Evolutionary conservation across 345 rosid genomes (phyloP).

Genomic region (Eucalyptus pumila): DNA sequence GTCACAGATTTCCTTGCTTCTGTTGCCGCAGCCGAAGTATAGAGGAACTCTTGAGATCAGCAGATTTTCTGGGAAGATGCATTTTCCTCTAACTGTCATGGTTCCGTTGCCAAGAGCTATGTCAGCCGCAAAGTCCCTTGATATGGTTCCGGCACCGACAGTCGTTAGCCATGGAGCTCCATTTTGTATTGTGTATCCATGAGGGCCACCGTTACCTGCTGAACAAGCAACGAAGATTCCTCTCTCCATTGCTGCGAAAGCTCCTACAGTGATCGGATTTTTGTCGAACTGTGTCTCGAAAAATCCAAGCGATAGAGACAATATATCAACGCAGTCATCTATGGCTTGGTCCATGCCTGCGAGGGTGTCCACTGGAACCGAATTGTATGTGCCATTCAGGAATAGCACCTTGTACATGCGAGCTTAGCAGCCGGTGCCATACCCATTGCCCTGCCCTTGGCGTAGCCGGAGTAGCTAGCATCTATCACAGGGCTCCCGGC

Average conservation of each 20-base stretch:
- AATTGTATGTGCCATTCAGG: not conserved
- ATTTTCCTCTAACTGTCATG: conserved; percentile 7
- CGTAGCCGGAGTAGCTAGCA: conserved; percentile 34
- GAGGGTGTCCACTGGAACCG: conserved; percentile 23
- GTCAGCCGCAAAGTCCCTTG: conserved; percentile 10
- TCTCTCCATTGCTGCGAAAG: conserved; percentile 34
- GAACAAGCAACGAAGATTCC: conserved; percentile 37
- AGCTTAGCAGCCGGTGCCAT: conserved; percentile 36
- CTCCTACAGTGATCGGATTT: conserved; percentile 39
- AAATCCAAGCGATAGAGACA: conserved; percentile 25
- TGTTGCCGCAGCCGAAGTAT: conserved; percentile 26
- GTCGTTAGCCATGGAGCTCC: conserved; percentile 40
- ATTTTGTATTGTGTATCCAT: conserved; percentile 14
- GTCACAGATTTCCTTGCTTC: conserved; percentile 21
- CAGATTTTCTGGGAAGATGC: conserved; percentile 20
- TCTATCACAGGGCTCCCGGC: conserved; percentile 17
- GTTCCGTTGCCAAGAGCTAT: conserved; percentile 3
- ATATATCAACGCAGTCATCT: conserved; percentile 28
- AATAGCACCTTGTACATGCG: conserved; percentile 42
- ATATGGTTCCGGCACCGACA: conserved; percentile 25
- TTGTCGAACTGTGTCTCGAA: conserved; percentile 12
- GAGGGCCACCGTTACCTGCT: conserved; percentile 33
- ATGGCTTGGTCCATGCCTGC: conserved; percentile 48
- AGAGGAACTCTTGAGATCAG: conserved; percentile 10
- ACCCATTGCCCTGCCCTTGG: conserved; percentile 23